phyloP scores from a whole-genome alignment of 371 early-diverging fungal genomes.

The Mortierella sp. region DNA sequence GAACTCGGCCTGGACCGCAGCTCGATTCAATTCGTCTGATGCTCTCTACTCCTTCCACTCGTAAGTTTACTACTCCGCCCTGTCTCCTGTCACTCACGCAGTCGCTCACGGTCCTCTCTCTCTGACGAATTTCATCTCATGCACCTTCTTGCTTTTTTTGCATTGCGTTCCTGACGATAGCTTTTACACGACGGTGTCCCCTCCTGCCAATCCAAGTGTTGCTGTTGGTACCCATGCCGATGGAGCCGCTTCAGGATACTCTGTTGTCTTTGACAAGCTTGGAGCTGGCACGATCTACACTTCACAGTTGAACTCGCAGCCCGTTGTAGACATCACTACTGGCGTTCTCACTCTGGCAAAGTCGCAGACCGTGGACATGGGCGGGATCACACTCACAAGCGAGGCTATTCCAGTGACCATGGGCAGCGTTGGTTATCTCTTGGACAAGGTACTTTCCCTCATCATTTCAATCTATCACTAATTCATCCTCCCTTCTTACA shows the following conservation, averaged over 20 bases:
- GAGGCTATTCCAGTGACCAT: conserved; percentile 34
- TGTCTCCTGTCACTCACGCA: neutral
- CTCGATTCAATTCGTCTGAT: conserved; percentile 26
- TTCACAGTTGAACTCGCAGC: neutral
- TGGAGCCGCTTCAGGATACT: conserved; percentile 19
- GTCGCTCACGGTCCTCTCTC: neutral
- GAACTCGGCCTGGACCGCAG: conserved; percentile 30
- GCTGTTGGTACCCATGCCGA: conserved; percentile 28
- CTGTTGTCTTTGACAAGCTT: conserved; percentile 23
- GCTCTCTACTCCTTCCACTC: conserved; percentile 11
- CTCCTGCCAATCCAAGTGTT: conserved; percentile 20
- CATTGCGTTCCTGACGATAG: conserved; percentile 8
- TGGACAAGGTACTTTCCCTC: conserved; percentile 29
- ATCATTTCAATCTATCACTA: neutral
- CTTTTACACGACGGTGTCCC: conserved; percentile 9
- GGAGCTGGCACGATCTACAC: conserved; percentile 13
- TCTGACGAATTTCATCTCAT: neutral
- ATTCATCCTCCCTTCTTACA: neutral
- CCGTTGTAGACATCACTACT: neutral
- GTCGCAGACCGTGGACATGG: conserved; percentile 35
- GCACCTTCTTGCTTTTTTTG: neutral
- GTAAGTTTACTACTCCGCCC: no score
- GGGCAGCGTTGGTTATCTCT: conserved; percentile 27
- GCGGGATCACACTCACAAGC: conserved; percentile 19
- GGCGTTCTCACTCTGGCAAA: conserved; percentile 17